Base-by-base conservation (phyloP, 148 eudicot genomes). In the Beta vulgaris region DNA sequence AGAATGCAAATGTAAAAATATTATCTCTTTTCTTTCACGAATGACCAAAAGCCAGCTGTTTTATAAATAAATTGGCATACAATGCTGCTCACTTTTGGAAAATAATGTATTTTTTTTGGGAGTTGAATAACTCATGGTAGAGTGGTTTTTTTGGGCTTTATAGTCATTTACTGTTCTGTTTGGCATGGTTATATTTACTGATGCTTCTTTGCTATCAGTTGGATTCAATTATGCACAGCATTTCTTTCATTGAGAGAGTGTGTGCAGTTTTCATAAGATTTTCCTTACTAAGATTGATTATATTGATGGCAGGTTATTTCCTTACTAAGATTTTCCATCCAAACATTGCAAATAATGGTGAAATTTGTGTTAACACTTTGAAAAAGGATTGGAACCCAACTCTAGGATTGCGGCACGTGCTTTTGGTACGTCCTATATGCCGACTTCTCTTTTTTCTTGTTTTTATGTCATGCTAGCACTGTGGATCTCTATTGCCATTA, bases 321-420 rank as follows among this genome's bases (percentile, higher is more conserved):
- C 83, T 91, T 58, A 94, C 98, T 26, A 94, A 91, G 91, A 94
- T 94, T 68, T 94, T 90, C 80, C 97, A 94, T 80, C 98, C 98
- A 49, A 94, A 94, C 79, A 85, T 94, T 26, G 88, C 97, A 80
- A 78, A 83, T 62, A 85, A 89, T 71, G 98, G 98, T 66, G 97
- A 94, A 82, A 94, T 94, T 46, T 94, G 97, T 81, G 98, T 94
- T 0, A 94, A 94, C 82, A 90, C 98, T 25, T 72, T 94, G 85
- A 94, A 94, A 82, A 91, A 82, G 81, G 98, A 94, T 82, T 94
- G 98, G 98, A 94, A 85, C 60, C 97, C 98, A 10, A 91, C 86
- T 77, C 88, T 94, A 59, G 98, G 98, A 34, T 76, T 94, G 84
- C 93, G 98, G 0, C 98, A 94, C 80, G 96, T 91, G 73, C 81